Base-by-base conservation (phyloP, 2,329 filamentous ascomycete genomes). In the Neopestalotiopsis sp. region DNA sequence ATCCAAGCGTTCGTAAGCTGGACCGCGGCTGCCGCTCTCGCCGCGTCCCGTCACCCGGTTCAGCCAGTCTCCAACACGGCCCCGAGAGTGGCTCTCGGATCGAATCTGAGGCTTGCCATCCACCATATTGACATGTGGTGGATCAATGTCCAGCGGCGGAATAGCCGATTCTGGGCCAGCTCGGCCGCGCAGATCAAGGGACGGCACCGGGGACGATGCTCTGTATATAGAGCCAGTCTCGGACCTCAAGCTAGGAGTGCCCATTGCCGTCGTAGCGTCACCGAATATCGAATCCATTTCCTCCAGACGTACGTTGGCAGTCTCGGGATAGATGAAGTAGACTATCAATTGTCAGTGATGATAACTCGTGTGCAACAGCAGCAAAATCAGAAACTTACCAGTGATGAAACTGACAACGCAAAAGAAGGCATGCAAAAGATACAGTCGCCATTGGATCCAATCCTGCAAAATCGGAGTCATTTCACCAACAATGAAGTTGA, bases 321-420 rank as follows among this genome's bases (percentile, higher is more conserved):
- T 99, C 81, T 99, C 96, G 38, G 96, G 96, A 79, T 98, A 99
- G 74, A 97, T 89, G 82, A 98, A 98, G 82, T 95, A 99, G 7
- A 99, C 96, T 98, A 72, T 12, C 14, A 4, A 38, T 10, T 14
- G 32, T 42, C 28, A 30, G 56, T 78, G 72, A 78, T 69, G 66
- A 58, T 69, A 28, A 40, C 40, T 6, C 2, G 24, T 20, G 63
- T 64, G 56, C 32, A 28, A 14, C 13, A 32, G 28, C 13, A 32
- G 28, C 30, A 9, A 49, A 10, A 32, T n/a, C 66, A 45, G 42
- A 61, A 42, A 87, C 93, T 88, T 87, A 98, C 95, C 96, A 82
- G 98, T 91, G 68, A 99, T 92, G 78, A 99, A 98, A 87, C 94
- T 97, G 73, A 91, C 90, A 66, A 94, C 94, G 79, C 96, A 99